Base-by-base conservation (phyloP, 805 yeast species). In the Cyberlindnera misumaiensis region DNA sequence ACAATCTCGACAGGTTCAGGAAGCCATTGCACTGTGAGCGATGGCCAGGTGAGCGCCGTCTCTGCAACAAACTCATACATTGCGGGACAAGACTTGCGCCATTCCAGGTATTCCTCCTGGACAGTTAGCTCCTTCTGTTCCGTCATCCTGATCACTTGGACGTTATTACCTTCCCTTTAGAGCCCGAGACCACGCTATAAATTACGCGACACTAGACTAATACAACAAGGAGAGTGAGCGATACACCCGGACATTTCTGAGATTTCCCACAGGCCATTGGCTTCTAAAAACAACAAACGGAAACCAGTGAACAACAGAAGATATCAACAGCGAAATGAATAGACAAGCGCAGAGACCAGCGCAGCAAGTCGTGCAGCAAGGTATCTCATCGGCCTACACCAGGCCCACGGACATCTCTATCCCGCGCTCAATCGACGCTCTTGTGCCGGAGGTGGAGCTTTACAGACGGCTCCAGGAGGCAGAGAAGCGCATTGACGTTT, bases 1-100 rank as follows among this genome's bases (percentile, higher is more conserved):
- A 53, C 50, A 5, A 29, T 36, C 17, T 53, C 57, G 4, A 35
- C 28, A 41, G 51, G 41, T 39, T 63, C 64, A 0, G 88, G 89
- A 7, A 81, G 57, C 89, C 93, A 84, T 58, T 84, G 85, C 4
- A 82, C 70, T 1, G 90, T 80, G 35, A 84, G 64, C 3, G 89
- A 79, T 2, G 95, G 94, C 94, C 94, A 84, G 11, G 80, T 74
- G 32, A 84, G 62, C 3, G 83, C 85, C 0, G 90, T 81, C 53
- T 84, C 93, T 35, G 83, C 76, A 25, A 84, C 86, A 55, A 80
- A 83, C 50, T 83, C 88, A 48, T 84, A 84, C 93, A 84, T 83
- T 49, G 70, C 77, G 11, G 84, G 80, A 47, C 89, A 83, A 52
- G 83, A 84, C 52, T 83, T 76, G 43, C 85, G 70, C 95, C 95